phyloP scores from a whole-genome alignment of 495 filamentous ascomycete species.

The Coniosporium apollinis region DNA sequence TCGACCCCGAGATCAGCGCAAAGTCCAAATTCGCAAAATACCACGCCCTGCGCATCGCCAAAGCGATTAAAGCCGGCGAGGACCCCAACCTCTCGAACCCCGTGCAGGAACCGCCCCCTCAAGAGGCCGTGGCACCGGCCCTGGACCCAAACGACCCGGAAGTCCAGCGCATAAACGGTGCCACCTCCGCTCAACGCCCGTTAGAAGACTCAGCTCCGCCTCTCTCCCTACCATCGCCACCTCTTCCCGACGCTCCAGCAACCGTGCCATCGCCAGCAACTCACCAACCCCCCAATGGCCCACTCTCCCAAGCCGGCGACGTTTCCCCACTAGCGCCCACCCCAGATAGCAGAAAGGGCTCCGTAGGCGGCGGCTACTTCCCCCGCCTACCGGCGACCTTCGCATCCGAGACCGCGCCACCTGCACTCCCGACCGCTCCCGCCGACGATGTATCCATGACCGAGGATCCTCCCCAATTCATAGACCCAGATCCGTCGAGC shows the following conservation, averaged over 20 bases:
- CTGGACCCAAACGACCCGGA: constrained; percentile 46
- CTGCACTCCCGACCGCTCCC: constrained; percentile 10
- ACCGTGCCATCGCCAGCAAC: too few species aligned
- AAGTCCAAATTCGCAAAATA: constrained; percentile 95
- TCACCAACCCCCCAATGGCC: too few species aligned
- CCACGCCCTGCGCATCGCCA: constrained; percentile 79
- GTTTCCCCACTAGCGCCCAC: background rate
- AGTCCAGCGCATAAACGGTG: constrained; percentile 37
- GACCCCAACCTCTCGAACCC: constrained; percentile 90
- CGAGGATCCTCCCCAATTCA: too few species aligned
- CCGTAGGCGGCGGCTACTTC: constrained; percentile 38
- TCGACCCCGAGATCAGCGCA: constrained; percentile 58
- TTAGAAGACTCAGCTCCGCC: constrained; percentile 8
- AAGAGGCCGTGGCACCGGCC: constrained; percentile 21
- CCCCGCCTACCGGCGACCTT: constrained; percentile 28
- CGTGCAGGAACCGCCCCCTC: constrained; percentile 31
- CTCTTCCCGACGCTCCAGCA: constrained; percentile 5
- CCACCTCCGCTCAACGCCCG: constrained; percentile 41
- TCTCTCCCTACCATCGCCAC: constrained; percentile 8
- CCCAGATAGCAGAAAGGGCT: constrained; percentile 12
- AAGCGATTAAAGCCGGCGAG: constrained; percentile 77
- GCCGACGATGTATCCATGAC: too few species aligned
- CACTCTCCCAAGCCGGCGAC: too few species aligned
- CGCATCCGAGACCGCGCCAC: constrained; percentile 14
- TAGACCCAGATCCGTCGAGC: constrained; percentile 7